A percentile compares a stretch with the other conserved stretches of the same genome.
Evolutionary conservation across 1,139 yeast species (phyloP).

Genomic region (Nadsonia starkeyi-henricii): DNA sequence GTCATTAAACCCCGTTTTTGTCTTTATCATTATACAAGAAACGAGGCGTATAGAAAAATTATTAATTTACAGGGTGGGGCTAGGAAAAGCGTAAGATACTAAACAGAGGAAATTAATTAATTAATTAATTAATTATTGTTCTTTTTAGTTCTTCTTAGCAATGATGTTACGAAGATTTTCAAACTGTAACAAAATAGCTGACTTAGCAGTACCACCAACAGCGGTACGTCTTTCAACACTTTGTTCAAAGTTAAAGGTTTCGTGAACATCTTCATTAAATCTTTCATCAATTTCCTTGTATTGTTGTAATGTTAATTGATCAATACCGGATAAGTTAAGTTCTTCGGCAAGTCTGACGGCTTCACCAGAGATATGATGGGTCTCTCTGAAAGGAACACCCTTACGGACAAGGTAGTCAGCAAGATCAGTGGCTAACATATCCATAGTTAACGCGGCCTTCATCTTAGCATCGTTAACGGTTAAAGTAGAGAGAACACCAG

Average conservation of each 20-base stretch:
- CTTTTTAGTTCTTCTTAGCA: constrained; percentile 8
- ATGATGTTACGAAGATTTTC: constrained; percentile 18
- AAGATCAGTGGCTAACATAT: constrained; percentile 95
- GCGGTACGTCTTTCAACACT: constrained; percentile 96
- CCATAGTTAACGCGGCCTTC: constrained; percentile 89
- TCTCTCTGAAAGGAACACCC: constrained; percentile 98
- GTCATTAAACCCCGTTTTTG: too few relatives aligned
- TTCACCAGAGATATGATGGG: constrained; percentile 96
- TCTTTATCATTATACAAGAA: too few relatives aligned
- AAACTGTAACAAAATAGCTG: constrained; percentile 73
- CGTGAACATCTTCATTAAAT: constrained; percentile 67
- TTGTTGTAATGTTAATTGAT: constrained; percentile 58
- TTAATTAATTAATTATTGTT: background rate
- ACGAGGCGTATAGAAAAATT: background rate
- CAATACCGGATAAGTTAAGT: constrained; percentile 61
- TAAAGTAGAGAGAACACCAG: constrained; percentile 88
- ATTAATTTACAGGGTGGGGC: background rate
- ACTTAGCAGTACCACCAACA: constrained; percentile 90
- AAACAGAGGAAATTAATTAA: background rate
- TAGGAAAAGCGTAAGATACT: background rate
- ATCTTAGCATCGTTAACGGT: constrained; percentile 56
- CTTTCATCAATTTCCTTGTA: constrained; percentile 65
- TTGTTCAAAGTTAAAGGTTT: constrained; percentile 77
- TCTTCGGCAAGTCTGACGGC: constrained; percentile 89
- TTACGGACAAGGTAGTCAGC: constrained; percentile 95